Evolutionary conservation across 1,284 basidiomycete genomes (phyloP), one percentile per base, ranked within the genome.

Genomic region (Ceratobasidium theobromae): DNA sequence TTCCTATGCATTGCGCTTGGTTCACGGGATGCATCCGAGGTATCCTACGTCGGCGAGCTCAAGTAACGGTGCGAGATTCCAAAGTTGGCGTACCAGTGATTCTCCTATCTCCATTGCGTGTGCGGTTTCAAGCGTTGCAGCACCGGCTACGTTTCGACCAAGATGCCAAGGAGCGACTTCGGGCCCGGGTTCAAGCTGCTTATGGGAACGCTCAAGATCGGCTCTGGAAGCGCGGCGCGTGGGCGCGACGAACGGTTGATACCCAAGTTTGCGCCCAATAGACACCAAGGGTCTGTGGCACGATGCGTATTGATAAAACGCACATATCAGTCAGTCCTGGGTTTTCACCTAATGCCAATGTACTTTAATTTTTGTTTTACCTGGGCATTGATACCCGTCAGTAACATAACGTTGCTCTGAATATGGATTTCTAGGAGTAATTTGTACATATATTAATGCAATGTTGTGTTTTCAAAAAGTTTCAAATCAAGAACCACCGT

Each of bases 1-100:
- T 83, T 32, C 78, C 79, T 1, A 73, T 86, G 57, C 85, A 86
- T 69, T 77, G 76, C 1, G 72, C 75, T 33, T 86, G 85, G 85
- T 86, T 86, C 75, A 68, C 71, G 4, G 81, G 80, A 9, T 84
- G 82, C 57, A 51, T 86, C 45, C 77, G 75, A 55, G 83, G 84
- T 0, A 82, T 84, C 69, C 53, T 82, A 45, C 77, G 77, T 68
- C 76, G 81, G 8, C 72, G 60, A n/a, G 46, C 49, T 14, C 21
- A 51, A 12, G 43, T 45, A 9, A 21, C 6, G 16, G 35, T 38
- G 6, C 6, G 8, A 5, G 43, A n/a, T 21, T 6, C 8, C 9
- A 45, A 45, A 21, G 6, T n/a, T 6, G 49, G 33, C 30, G 25
- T 32, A 3, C 35, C 48, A 11, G 33, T 49, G 1, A 1, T 64